A percentile compares a stretch with the other conserved stretches of the same genome.
Conservation (phyloP, 148 eudicot genomes). For the Nepenthes mirabilis region DNA sequence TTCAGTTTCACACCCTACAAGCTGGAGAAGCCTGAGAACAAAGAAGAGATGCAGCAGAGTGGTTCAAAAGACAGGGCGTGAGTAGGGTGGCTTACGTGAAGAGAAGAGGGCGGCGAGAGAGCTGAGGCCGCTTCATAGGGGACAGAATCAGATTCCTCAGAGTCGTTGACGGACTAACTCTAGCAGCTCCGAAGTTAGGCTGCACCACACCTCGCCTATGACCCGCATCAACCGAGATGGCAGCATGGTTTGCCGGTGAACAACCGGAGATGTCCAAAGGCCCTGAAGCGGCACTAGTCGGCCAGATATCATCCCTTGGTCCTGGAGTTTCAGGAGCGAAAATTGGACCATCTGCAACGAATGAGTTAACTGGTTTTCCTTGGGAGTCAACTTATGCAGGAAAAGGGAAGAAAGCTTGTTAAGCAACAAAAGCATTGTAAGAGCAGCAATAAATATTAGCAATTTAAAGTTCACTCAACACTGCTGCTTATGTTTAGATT, state of each 20-base stretch:
- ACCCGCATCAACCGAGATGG: slow-evolving; percentile 32
- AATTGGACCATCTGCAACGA: slow-evolving; percentile 72
- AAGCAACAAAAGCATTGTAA: neutral
- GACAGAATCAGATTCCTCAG: slow-evolving; percentile 71
- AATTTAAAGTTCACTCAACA: neutral
- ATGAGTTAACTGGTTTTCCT: slow-evolving; percentile 66
- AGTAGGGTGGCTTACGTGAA: slow-evolving; percentile 46
- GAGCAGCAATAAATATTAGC: slow-evolving; percentile 1
- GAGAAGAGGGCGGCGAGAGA: slow-evolving; percentile 59
- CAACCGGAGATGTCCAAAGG: slow-evolving; percentile 49
- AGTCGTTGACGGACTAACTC: slow-evolving; percentile 62
- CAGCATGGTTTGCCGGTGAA: slow-evolving; percentile 50
- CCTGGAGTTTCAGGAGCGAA: slow-evolving; percentile 96
- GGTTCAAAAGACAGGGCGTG: no score
- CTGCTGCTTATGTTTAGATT: no score
- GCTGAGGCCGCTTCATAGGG: slow-evolving; percentile 76
- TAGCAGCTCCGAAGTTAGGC: slow-evolving; percentile 42
- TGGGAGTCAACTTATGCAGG: no score
- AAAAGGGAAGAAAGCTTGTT: neutral
- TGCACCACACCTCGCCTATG: slow-evolving; percentile 41
- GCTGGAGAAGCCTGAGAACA: no score
- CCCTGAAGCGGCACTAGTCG: slow-evolving; percentile 53
- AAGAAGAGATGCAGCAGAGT: no score
- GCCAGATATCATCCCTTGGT: slow-evolving; percentile 77
- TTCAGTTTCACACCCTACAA: no score